These are phyloP conservation scores for Chaetomium sp. DNA, from an alignment of 2,329 filamentous ascomycete genomes.

Conservation along the genomic window DNA sequence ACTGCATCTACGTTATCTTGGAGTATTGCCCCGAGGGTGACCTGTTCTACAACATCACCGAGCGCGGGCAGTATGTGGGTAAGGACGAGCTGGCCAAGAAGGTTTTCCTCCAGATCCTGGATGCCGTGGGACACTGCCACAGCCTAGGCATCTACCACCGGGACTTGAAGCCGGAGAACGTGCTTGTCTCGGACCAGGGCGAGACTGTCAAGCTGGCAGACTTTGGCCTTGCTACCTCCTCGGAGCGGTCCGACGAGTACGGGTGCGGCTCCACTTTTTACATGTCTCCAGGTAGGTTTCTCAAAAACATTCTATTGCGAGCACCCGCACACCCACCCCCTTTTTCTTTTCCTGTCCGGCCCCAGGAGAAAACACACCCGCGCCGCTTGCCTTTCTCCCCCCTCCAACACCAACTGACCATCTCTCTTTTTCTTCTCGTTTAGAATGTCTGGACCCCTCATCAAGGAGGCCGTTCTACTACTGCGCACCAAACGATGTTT, in stretches of 20 bases:
- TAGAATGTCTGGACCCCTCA: constrained; percentile 87
- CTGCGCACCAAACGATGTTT: constrained; percentile 94
- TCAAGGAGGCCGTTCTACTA: constrained; percentile 77
- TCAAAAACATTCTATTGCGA: constrained; percentile 4
- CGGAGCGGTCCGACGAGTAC: constrained; percentile 85
- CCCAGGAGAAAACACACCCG: background rate
- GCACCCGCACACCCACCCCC: constrained; percentile 25
- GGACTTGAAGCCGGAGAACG: constrained; percentile 97
- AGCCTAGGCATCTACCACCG: constrained; percentile 91
- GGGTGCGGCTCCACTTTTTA: constrained; percentile 98
- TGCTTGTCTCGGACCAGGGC: constrained; percentile 85
- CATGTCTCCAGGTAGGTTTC: constrained; percentile 91
- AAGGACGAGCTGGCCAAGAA: constrained; percentile 86
- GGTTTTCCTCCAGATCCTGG: constrained; percentile 91
- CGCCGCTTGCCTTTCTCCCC: constrained; percentile 24
- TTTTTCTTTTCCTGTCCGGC: constrained; percentile 9
- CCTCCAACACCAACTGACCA: constrained; percentile 35
- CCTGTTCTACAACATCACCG: constrained; percentile 95
- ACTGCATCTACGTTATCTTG: constrained; percentile 94
- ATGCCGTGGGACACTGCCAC: constrained; percentile 96
- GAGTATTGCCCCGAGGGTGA: constrained; percentile 98
- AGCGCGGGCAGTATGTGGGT: constrained; percentile 88
- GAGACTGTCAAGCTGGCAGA: constrained; percentile 94
- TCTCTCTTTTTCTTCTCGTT: constrained; percentile 33
- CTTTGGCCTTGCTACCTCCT: constrained; percentile 90